Evolutionary conservation across 2,329 filamentous ascomycete genomes (phyloP), one percentile per base, ranked within the genome.

Genomic region (Cercospora sojina): DNA sequence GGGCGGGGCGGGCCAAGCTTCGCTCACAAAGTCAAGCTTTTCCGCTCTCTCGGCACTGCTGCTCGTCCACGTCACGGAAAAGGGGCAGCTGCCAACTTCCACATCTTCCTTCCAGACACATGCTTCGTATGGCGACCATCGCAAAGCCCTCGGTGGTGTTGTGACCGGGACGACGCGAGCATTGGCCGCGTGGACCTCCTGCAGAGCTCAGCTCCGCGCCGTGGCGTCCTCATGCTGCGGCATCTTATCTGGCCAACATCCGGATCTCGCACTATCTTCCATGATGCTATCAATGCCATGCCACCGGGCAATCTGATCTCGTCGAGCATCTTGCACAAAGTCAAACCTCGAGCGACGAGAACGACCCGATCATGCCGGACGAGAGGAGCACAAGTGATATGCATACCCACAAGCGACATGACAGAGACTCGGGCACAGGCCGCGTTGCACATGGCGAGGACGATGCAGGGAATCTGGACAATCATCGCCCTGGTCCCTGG

Each of bases 401-500:
- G 27, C 47, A 3, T 25, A 6, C 23, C 13, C 9, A 12, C 3
- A 2, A 29, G 6, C 47, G 6, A 13, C 12, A 12, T 7, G 10
- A 16, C 3, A 13, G 5, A 12, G n/a, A 3, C 3, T 9, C 13
- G 16, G 25, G 18, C 47, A 7, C 2, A 25, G 23, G 3, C 23
- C 23, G 23, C 29, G n/a, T n/a, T 35, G n/a, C 6, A 18, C 29
- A 12, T 5, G 5, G 18, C 10, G 25, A 35, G 10, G 2, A 32
- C 31, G 27, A 20, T 12, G 12, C 13, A 3, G 18, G 10, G 9
- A n/a, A 35, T 16, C 13, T 23, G 8, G n/a, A 35, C 5, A 18
- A 6, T 23, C 27, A 16, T 7, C 8, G 8, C 31, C 3, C 56
- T 32, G 68, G 66, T 18, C 68, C 64, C 7, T 31, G 64, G 10